phyloP scores from a whole-genome alignment of 2,329 filamentous ascomycete species.

The Penicillium sp. region DNA sequence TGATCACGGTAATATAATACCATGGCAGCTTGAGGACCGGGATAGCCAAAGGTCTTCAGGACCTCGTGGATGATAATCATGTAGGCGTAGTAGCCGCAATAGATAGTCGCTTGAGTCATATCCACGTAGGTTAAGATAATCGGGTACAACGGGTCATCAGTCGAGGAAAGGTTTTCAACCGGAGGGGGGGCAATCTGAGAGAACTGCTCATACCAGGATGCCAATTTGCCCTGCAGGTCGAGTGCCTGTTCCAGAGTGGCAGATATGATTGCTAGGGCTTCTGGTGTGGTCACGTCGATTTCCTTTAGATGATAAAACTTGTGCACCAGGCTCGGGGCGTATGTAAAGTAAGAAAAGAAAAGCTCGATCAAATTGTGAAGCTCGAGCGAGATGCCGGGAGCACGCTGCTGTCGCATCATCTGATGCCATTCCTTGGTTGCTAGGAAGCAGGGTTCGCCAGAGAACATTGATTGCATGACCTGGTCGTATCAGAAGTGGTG shows the following conservation, averaged over 20 bases:
- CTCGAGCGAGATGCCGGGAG: slow-evolving; percentile 14
- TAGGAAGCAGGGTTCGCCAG: slow-evolving; percentile 33
- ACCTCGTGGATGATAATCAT: slow-evolving; percentile 35
- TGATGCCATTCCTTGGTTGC: slow-evolving; percentile 31
- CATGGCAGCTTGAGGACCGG: slow-evolving; percentile 31
- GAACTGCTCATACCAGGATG: slow-evolving; percentile 30
- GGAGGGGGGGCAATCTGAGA: slow-evolving; percentile 24
- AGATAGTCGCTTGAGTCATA: slow-evolving; percentile 29
- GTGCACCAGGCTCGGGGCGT: slow-evolving; percentile 33
- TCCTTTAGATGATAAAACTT: slow-evolving; percentile 29
- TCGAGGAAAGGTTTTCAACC: slow-evolving; percentile 24
- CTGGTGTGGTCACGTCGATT: slow-evolving; percentile 16
- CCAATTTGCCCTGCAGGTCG: slow-evolving; percentile 27
- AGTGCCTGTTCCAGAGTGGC: slow-evolving; percentile 24
- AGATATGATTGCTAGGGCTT: slow-evolving; percentile 19
- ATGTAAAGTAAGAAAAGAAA: slow-evolving; percentile 34
- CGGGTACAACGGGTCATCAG: slow-evolving; percentile 27
- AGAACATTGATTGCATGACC: slow-evolving; percentile 39
- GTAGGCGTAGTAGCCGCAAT: slow-evolving; percentile 33
- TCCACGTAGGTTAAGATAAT: slow-evolving; percentile 29
- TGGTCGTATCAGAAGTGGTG: slow-evolving; percentile 7
- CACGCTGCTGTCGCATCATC: slow-evolving; percentile 31
- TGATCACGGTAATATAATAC: slow-evolving; percentile 32
- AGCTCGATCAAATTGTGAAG: slow-evolving; percentile 31
- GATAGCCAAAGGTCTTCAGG: slow-evolving; percentile 26